Evolutionary conservation across 2,329 filamentous ascomycete genomes (phyloP).

Genomic region (Microdochium trichocladiopsis): DNA sequence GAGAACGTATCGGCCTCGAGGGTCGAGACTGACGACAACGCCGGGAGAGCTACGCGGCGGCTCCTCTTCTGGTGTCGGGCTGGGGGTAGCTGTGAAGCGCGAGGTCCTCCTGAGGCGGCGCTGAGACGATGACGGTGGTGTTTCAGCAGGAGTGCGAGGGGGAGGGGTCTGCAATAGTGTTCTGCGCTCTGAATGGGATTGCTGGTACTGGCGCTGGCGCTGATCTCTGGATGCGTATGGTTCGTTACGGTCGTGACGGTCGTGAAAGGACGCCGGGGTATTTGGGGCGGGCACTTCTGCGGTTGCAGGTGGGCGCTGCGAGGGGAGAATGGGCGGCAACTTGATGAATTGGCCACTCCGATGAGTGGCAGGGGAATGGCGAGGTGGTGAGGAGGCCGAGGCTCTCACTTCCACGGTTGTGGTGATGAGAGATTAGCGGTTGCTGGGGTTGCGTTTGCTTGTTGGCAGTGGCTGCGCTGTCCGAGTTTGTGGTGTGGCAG

Average conservation of each 20-base stretch:
- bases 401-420: not conserved
- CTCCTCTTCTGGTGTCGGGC: conserved; percentile 24
- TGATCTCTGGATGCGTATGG: conserved; percentile 27
- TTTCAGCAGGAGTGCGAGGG: conserved; percentile 19
- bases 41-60: not conserved
- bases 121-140: conserved; percentile 39
- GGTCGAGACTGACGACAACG: conserved; percentile 40
- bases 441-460: too few relatives aligned
- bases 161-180: conserved; percentile 21
- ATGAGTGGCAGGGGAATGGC: not conserved
- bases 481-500: not conserved
- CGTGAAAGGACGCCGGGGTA: conserved; percentile 33
- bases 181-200: conserved; percentile 9
- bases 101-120: conserved; percentile 44
- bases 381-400: not conserved
- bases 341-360: conserved; percentile 22
- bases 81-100: conserved; percentile 37
- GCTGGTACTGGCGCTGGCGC: conserved; percentile 25
- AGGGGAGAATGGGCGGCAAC: conserved; percentile 37
- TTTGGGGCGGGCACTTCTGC: conserved; percentile 39
- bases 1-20: conserved; percentile 27
- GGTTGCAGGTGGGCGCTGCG: conserved; percentile 25
- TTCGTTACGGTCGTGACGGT: conserved; percentile 49
- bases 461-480: not conserved
- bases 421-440: not conserved